These are phyloP conservation scores for Populus pruinosa DNA, from an alignment of 345 rosid species.

Conservation along the genomic window DNA sequence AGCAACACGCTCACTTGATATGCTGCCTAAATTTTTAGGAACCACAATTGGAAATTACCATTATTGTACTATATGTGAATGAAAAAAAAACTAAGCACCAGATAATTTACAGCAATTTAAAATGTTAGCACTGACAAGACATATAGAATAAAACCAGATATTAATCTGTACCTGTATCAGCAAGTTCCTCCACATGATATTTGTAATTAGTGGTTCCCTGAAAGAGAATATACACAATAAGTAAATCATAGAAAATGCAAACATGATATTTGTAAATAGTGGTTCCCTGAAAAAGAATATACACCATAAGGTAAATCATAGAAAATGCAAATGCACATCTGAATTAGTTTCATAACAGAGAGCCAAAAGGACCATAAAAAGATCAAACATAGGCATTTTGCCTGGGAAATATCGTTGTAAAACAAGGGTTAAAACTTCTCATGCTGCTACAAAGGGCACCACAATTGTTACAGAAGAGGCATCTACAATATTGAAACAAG, in stretches of 20 bases:
- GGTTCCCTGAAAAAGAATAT: slow-evolving; percentile 21
- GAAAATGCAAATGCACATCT: not conserved
- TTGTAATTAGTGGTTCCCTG: slow-evolving; percentile 37
- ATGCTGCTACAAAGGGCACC: not conserved
- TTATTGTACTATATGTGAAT: not conserved
- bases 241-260: not conserved
- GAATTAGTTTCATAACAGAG: not conserved
- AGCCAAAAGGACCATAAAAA: not conserved
- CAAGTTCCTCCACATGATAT: slow-evolving; percentile 39
- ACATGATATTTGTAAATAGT: slow-evolving; percentile 33
- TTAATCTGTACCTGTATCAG: slow-evolving; percentile 22
- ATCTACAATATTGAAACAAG: not conserved
- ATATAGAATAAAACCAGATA: not conserved
- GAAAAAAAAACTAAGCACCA: not conserved
- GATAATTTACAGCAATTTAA: not conserved
- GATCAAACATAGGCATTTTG: not conserved
- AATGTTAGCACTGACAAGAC: not conserved
- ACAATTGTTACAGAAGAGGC: not conserved
- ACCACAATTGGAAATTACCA: not conserved
- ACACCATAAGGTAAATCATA: not conserved
- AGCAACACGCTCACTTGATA: slow-evolving; percentile 31
- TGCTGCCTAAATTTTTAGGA: slow-evolving; percentile 23
- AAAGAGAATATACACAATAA: not conserved
- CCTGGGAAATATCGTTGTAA: not conserved
- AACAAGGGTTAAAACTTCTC: not conserved